Base-by-base conservation (phyloP, 192 early-diverging fungal genomes). In the Chytriomyces sp. region DNA sequence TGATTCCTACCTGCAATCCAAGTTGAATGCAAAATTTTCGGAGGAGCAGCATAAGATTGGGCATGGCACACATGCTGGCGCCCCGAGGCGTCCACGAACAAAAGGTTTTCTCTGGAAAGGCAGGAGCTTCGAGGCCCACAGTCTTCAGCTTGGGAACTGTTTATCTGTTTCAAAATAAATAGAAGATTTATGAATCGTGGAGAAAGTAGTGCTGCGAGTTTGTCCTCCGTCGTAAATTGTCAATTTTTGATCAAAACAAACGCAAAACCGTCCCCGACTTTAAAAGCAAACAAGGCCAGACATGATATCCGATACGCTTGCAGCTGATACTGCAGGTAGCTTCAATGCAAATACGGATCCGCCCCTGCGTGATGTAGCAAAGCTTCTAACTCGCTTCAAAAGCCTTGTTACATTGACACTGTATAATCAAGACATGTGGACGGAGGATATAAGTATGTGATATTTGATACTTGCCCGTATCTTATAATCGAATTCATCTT, bases 381-480 rank as follows among this genome's bases (percentile, higher is more conserved):
- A 22, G 6, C 26, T 73, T 25, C 10, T 64, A 4, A 30, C 54
- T 4, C 39, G 80, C 10, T 52, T 81, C 54, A 61, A 70, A 37
- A 36, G 26, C 0, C 39, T 81, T 14, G 31, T 81, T 4, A 71
- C 64, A 12, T 55, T 81, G 28, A 66, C 61, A 10, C 66, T 38
- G 4, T 82, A 75, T 53, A 32, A 56, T 0, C 37, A 22, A 3
- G 77, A 79, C 33, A 49, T 78, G 60, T 76, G 79, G 76, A 78
- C 80, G 3, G 73, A 71, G 7, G 78, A 77, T 33, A 75, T 80
- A 26, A 52, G 59, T 39, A 37, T 39, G 8, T 39, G 33, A 70
- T 17, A 32, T 8, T 8, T 39, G 44, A 2, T 75, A 77, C 58
- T 56, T 79, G 14, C 8, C 59, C 14, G 64, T 59, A 5, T n/a